Evolutionary conservation across 2,329 filamentous ascomycete species (phyloP).

Genomic region (Pezicula carpinea): DNA sequence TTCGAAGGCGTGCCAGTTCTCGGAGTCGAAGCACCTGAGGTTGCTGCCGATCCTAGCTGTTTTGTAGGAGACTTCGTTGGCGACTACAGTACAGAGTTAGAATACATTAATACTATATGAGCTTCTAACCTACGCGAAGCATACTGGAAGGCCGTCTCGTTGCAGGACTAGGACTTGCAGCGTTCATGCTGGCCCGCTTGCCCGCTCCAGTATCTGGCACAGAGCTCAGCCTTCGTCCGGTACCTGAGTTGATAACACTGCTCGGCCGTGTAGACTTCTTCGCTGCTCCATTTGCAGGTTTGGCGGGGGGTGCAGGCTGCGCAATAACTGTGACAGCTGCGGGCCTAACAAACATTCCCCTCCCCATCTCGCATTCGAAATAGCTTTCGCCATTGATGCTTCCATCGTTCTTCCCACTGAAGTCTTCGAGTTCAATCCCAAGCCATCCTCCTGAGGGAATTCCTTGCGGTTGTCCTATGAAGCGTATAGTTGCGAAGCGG

Average conservation of each 20-base stretch:
- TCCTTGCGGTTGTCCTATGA: slow-evolving; percentile 65
- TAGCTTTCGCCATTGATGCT: slow-evolving; percentile 83
- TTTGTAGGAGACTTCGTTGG: slow-evolving; percentile 79
- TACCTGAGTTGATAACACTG: slow-evolving; percentile 33
- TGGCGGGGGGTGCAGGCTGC: slow-evolving; percentile 35
- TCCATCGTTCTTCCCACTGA: slow-evolving; percentile 89
- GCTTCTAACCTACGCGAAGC: slow-evolving; percentile 42
- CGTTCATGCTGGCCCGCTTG: slow-evolving; percentile 66
- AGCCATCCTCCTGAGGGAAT: slow-evolving; percentile 86
- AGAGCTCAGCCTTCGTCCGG: slow-evolving; percentile 37
- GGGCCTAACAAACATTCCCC: slow-evolving; percentile 81
- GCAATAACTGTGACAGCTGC: slow-evolving; percentile 58
- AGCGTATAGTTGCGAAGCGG: slow-evolving; percentile 73
- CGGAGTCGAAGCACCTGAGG: slow-evolving; percentile 53
- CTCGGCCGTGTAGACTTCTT: slow-evolving; percentile 37
- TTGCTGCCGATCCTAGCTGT: slow-evolving; percentile 50
- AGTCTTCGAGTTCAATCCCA: slow-evolving; percentile 79
- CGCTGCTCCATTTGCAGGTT: slow-evolving; percentile 24
- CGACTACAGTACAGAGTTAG: slow-evolving; percentile 46
- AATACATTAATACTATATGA: not conserved
- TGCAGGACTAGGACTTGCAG: slow-evolving; percentile 67
- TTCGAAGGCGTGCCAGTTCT: slow-evolving; percentile 63
- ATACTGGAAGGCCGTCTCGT: slow-evolving; percentile 56
- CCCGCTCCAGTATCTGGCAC: slow-evolving; percentile 47
- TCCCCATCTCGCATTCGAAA: slow-evolving; percentile 75